Percentiles rank a stretch among this genome's conserved stretches.
Conservation (phyloP, 78 protist genomes). For the Dictyostelium citrinum region DNA sequence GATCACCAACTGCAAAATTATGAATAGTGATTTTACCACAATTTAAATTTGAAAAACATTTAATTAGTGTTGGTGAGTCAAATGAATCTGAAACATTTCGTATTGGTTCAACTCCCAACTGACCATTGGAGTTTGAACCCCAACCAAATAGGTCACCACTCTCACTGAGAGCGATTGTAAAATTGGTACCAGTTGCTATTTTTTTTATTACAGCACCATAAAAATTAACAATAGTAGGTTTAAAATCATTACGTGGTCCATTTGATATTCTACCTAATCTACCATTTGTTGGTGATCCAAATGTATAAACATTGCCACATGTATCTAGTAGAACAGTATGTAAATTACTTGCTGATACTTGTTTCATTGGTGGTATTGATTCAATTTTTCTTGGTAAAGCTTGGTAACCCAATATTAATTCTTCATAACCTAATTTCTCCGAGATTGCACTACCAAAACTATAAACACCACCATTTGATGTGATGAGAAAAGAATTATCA, state of each 20-base stretch:
- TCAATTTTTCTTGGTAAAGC: not conserved
- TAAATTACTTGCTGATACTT: conserved; percentile 34
- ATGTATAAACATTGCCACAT: conserved; percentile 28
- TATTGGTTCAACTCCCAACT: not conserved
- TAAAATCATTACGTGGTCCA: not conserved
- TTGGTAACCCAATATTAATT: not conserved
- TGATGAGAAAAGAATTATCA: conserved; percentile 1
- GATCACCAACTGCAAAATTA: conserved; percentile 9
- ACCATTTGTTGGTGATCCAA: conserved; percentile 19
- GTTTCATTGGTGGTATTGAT: not conserved
- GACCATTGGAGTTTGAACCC: conserved; percentile 6
- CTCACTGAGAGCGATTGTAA: not conserved
- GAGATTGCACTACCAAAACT: conserved; percentile 5
- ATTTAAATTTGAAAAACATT: not conserved
- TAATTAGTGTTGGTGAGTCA: not conserved
- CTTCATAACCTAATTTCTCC: not conserved
- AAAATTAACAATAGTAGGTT: not conserved
- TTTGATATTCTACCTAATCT: not conserved
- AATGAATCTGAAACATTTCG: not conserved
- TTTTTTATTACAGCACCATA: not conserved
- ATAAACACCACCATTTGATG: not conserved
- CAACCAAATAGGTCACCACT: not conserved
- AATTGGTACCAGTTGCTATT: conserved; percentile 21
- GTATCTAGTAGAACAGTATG: not conserved
- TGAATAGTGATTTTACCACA: not conserved